A percentile compares a stretch with the other conserved stretches of the same genome.
Conservation (phyloP, 2,329 filamentous ascomycete genomes). For the Exophiala sp. region DNA sequence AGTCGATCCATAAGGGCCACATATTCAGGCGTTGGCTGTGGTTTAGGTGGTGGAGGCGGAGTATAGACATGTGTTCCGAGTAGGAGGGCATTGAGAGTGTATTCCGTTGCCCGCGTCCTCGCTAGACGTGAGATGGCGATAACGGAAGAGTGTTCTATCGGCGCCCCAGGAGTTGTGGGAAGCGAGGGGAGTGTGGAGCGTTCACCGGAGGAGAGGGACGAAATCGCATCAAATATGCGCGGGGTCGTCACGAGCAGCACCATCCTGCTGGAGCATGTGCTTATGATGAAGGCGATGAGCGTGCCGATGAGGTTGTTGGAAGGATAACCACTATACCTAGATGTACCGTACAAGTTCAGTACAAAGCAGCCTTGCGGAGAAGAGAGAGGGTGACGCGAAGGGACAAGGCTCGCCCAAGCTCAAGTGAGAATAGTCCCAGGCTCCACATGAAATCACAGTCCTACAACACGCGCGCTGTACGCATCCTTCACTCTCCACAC, state of each 20-base stretch:
- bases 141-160: constrained; percentile 41
- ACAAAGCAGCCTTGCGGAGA: constrained; percentile 1
- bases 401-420: neutral
- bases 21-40: constrained; percentile 74
- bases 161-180: constrained; percentile 29
- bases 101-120: constrained; percentile 26
- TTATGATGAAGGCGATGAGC: neutral
- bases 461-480: too few species aligned
- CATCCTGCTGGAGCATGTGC: constrained; percentile 30
- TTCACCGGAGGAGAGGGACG: constrained; percentile 33
- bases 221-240: constrained; percentile 37
- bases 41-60: constrained; percentile 73
- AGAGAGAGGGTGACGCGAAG: neutral
- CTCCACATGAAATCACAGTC: too few species aligned
- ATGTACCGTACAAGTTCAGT: neutral
- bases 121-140: constrained; percentile 31
- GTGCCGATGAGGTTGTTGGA: neutral
- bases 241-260: constrained; percentile 40
- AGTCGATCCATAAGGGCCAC: constrained; percentile 81
- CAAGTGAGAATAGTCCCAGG: neutral
- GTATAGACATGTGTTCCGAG: constrained; percentile 66
- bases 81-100: constrained; percentile 64
- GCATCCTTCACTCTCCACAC: too few species aligned
- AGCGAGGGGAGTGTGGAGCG: constrained; percentile 29
- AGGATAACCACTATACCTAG: neutral